A percentile compares a stretch with the other conserved stretches of the same genome.
phyloP scores from a whole-genome alignment of 805 yeast species.

The Cyberlindnera meyerae region DNA sequence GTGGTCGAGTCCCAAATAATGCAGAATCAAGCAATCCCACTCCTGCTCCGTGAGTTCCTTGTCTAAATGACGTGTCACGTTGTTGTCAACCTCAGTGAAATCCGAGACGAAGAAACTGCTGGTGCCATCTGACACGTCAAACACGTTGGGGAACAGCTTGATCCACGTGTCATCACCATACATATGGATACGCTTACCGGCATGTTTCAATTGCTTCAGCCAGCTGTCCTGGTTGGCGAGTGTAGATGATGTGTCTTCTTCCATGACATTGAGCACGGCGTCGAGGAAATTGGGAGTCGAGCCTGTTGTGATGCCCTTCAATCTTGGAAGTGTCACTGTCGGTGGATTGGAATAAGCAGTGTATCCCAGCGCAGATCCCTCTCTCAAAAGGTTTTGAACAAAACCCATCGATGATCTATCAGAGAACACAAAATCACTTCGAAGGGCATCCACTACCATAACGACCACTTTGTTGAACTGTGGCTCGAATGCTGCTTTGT shows the following conservation, averaged over 20 bases:
- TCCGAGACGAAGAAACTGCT: slow-evolving; percentile 93
- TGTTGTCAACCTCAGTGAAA: slow-evolving; percentile 87
- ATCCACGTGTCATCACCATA: slow-evolving; percentile 99
- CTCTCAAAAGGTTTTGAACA: slow-evolving; percentile 58
- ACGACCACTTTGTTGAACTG: slow-evolving; percentile 66
- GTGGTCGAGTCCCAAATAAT: slow-evolving; percentile 92
- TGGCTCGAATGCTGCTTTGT: slow-evolving; percentile 31
- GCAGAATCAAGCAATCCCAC: slow-evolving; percentile 89
- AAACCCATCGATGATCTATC: slow-evolving; percentile 58
- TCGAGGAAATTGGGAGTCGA: slow-evolving; percentile 92
- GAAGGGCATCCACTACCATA: slow-evolving; percentile 88
- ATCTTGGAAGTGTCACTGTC: slow-evolving; percentile 90
- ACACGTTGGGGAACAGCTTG: slow-evolving; percentile 74
- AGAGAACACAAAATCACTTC: slow-evolving; percentile 81
- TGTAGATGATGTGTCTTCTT: slow-evolving; percentile 69
- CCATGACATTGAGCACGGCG: slow-evolving; percentile 91
- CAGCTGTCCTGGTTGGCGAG: slow-evolving; percentile 79
- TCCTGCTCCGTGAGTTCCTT: slow-evolving; percentile 42
- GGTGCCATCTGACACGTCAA: slow-evolving; percentile 74
- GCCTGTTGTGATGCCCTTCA: slow-evolving; percentile 92
- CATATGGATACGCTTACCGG: slow-evolving; percentile 54
- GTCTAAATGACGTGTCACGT: slow-evolving; percentile 84
- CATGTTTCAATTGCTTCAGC: slow-evolving; percentile 57
- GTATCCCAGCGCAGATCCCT: slow-evolving; percentile 76
- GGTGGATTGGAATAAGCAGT: slow-evolving; percentile 95